A percentile compares a stretch with the other conserved stretches of the same genome.
These are phyloP conservation scores for Marasmius tenuissimus DNA, from an alignment of 1,284 basidiomycete species.

Conservation along the genomic window DNA sequence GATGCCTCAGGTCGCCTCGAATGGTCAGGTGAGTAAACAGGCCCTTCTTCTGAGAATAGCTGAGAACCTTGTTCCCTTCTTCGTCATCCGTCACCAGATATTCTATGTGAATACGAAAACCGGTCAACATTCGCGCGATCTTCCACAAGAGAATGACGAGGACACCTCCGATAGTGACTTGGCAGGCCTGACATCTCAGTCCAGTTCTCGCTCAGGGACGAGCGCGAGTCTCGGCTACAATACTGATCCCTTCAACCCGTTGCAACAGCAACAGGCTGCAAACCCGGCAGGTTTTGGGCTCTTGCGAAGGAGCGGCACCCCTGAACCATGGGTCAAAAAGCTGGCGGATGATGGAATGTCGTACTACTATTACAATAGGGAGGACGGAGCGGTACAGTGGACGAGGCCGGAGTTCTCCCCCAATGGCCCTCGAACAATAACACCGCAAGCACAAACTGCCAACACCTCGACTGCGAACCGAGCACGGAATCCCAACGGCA, in stretches of 20 bases:
- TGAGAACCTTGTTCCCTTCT: not conserved
- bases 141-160: slow-evolving; percentile 74
- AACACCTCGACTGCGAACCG: slow-evolving; percentile 16
- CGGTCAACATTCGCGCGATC: slow-evolving; percentile 81
- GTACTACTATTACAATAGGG: slow-evolving; percentile 78
- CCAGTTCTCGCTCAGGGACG: slow-evolving; percentile 53
- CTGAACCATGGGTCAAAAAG: slow-evolving; percentile 78
- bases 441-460: not conserved
- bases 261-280: slow-evolving; percentile 19
- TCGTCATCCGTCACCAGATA: slow-evolving; percentile 52
- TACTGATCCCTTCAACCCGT: slow-evolving; percentile 30
- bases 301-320: slow-evolving; percentile 56
- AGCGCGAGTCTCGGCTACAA: slow-evolving; percentile 50
- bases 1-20: slow-evolving; percentile 71
- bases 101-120: slow-evolving; percentile 93
- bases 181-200: slow-evolving; percentile 54
- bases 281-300: slow-evolving; percentile 59
- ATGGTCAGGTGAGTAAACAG: slow-evolving; percentile 62
- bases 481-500: slow-evolving; percentile 30
- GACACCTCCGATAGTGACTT: slow-evolving; percentile 61
- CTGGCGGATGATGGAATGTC: slow-evolving; percentile 84
- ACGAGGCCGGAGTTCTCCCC: slow-evolving; percentile 48
- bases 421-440: slow-evolving; percentile 13
- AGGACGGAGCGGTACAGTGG: slow-evolving; percentile 71
- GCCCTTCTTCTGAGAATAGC: slow-evolving; percentile 5